phyloP scores from a whole-genome alignment of 2,329 filamentous ascomycete species.

The Aspergillus melleus region DNA sequence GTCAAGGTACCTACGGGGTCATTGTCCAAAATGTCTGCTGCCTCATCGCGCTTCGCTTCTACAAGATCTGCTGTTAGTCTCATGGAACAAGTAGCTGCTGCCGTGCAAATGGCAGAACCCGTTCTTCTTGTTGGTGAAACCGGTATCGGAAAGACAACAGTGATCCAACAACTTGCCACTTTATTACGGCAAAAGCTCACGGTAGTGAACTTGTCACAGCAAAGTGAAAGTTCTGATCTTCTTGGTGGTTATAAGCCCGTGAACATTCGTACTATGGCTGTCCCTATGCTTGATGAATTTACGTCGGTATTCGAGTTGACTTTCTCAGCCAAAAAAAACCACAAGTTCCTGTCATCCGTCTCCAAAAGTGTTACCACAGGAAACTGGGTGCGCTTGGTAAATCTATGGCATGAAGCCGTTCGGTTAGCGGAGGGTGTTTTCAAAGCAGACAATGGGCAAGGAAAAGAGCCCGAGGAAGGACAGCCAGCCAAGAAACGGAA shows the following conservation, averaged over 20 bases:
- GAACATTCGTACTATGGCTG: constrained; percentile 80
- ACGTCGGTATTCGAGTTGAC: constrained; percentile 84
- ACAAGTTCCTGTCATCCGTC: constrained; percentile 79
- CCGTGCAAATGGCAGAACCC: constrained; percentile 81
- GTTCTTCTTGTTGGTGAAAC: constrained; percentile 96
- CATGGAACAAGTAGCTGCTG: constrained; percentile 83
- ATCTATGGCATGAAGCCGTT: constrained; percentile 84
- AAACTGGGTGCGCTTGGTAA: constrained; percentile 84
- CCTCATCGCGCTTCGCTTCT: constrained; percentile 68
- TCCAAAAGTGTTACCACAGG: constrained; percentile 75
- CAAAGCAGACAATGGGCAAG: constrained; percentile 47
- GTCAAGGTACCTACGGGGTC: constrained; percentile 52
- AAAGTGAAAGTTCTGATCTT: constrained; percentile 95
- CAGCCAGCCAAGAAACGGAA: constrained; percentile 73
- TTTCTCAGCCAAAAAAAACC: constrained; percentile 84
- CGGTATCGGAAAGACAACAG: constrained; percentile 96
- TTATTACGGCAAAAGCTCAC: constrained; percentile 82
- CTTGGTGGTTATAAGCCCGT: constrained; percentile 96
- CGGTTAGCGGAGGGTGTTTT: constrained; percentile 79
- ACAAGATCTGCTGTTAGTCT: constrained; percentile 81
- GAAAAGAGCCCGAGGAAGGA: constrained; percentile 40
- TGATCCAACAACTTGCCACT: constrained; percentile 87
- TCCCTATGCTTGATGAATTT: constrained; percentile 92
- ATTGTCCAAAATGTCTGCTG: constrained; percentile 44
- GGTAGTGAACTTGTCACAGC: constrained; percentile 94